These are phyloP conservation scores for Meredithiella fracta DNA, from an alignment of 2,329 filamentous ascomycete genomes.

Conservation along the genomic window DNA sequence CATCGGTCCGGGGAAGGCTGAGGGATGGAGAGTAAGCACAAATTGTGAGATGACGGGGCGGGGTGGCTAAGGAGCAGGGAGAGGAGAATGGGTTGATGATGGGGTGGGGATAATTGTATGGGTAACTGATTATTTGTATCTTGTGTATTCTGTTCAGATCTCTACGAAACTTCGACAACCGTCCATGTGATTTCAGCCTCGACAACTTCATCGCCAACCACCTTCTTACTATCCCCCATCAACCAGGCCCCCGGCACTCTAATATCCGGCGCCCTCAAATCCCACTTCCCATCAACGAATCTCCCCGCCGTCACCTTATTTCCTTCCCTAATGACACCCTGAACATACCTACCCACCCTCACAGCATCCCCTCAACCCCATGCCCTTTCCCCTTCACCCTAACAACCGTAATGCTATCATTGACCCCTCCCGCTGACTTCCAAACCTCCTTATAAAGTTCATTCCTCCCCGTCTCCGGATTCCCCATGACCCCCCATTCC, in stretches of 20 bases:
- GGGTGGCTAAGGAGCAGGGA: too few relatives aligned
- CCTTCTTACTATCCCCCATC: not conserved
- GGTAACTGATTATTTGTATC: too few relatives aligned
- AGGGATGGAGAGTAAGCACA: too few relatives aligned
- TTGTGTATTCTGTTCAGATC: not conserved
- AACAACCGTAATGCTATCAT: too few relatives aligned
- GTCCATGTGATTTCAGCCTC: not conserved
- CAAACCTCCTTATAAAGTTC: conserved; percentile 52
- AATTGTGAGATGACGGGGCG: too few relatives aligned
- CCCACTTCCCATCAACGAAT: not conserved
- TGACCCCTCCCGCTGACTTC: too few relatives aligned
- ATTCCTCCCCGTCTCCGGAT: conserved; percentile 34
- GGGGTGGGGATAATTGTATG: too few relatives aligned
- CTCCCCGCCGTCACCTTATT: not conserved
- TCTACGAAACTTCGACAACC: not conserved
- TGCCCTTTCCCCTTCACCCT: not conserved
- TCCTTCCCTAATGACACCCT: not conserved
- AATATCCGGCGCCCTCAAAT: not conserved
- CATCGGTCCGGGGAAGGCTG: too few relatives aligned
- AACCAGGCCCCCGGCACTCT: not conserved
- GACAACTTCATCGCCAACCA: not conserved
- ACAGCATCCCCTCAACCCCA: not conserved
- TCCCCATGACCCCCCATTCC: conserved; percentile 44
- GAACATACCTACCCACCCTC: not conserved
- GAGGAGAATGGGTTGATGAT: too few relatives aligned